These are phyloP conservation scores for Colletotrichum echinochloae DNA, from an alignment of 2,329 filamentous ascomycete species.

Conservation along the genomic window DNA sequence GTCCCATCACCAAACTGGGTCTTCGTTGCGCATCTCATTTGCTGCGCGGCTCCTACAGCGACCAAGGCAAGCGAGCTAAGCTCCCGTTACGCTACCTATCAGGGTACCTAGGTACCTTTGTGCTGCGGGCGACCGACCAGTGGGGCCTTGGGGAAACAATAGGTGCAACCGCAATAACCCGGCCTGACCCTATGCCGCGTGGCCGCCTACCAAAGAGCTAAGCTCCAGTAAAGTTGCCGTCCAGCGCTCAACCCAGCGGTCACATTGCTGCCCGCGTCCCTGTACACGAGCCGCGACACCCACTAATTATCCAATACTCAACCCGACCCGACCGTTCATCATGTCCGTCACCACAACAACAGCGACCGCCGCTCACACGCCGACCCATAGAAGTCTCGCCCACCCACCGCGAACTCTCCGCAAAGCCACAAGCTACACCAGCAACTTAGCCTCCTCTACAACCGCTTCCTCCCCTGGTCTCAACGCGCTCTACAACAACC, in stretches of 20 bases:
- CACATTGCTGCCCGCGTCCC: conserved; percentile 24
- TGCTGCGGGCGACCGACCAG: conserved; percentile 13
- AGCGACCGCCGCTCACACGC: conserved; percentile 39
- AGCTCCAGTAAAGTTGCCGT: conserved; percentile 30
- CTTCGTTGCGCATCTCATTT: conserved; percentile 26
- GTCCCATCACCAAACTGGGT: conserved; percentile 1
- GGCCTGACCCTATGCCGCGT: conserved; percentile 30
- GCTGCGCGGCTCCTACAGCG: conserved; percentile 19
- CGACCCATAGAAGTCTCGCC: conserved; percentile 40
- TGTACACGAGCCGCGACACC: conserved; percentile 25
- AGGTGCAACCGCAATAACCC: conserved; percentile 23
- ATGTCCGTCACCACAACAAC: conserved; percentile 41
- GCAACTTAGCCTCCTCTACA: conserved; percentile 49
- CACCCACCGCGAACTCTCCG: conserved; percentile 53
- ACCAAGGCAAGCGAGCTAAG: conserved; percentile 25
- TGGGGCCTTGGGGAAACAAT: conserved; percentile 35
- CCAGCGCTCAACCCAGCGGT: conserved; percentile 26
- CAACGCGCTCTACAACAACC: conserved; percentile 62
- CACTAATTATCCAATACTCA: conserved; percentile 30
- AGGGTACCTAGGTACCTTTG: too few relatives aligned
- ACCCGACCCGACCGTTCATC: conserved; percentile 28
- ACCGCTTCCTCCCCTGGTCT: conserved; percentile 71
- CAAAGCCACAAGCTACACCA: conserved; percentile 53
- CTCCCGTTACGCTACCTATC: conserved; percentile 29
- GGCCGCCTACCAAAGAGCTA: conserved; percentile 21